A percentile compares a stretch with the other conserved stretches of the same genome.
Evolutionary conservation across 1,139 yeast species (phyloP).

Genomic region (Yamadazyma spencermartinsiae): DNA sequence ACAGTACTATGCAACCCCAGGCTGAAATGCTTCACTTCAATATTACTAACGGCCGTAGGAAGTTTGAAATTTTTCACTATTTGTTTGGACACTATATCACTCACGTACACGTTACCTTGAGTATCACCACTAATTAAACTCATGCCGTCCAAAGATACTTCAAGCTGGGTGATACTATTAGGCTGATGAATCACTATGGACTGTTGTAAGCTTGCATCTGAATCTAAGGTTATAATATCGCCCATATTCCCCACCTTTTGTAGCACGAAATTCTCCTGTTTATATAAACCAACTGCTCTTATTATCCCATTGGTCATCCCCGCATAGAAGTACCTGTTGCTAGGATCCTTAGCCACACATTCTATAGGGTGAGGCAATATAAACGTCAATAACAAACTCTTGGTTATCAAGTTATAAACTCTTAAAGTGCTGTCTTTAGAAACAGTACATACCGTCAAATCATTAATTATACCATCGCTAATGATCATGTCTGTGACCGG

Average conservation of each 20-base stretch:
- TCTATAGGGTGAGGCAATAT: slow-evolving; percentile 61
- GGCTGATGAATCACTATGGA: slow-evolving; percentile 60
- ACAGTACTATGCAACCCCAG: slow-evolving; percentile 12
- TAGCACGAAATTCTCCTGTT: slow-evolving; percentile 44
- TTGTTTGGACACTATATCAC: slow-evolving; percentile 79
- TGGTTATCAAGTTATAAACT: slow-evolving; percentile 52
- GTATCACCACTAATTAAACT: slow-evolving; percentile 72
- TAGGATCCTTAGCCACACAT: slow-evolving; percentile 73
- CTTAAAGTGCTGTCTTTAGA: slow-evolving; percentile 79
- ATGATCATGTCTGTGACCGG: slow-evolving; percentile 65
- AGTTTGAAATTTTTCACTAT: slow-evolving; percentile 65
- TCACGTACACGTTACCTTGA: slow-evolving; percentile 62
- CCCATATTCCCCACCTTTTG: slow-evolving; percentile 60
- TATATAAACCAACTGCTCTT: slow-evolving; percentile 57
- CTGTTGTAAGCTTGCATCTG: slow-evolving; percentile 49
- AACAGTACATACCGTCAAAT: slow-evolving; percentile 66
- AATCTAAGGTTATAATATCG: slow-evolving; percentile 50
- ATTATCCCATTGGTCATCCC: slow-evolving; percentile 70
- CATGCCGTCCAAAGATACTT: slow-evolving; percentile 76
- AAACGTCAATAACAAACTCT: slow-evolving; percentile 63
- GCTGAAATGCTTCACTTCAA: slow-evolving; percentile 20
- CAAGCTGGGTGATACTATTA: slow-evolving; percentile 50
- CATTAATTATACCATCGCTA: slow-evolving; percentile 54
- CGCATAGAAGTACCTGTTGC: slow-evolving; percentile 70
- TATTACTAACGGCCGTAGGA: slow-evolving; percentile 35